Percentiles rank a stretch among this genome's conserved stretches.
phyloP scores from a whole-genome alignment of 495 filamentous ascomycete genomes.

The Lasiosphaeris hirsuta region DNA sequence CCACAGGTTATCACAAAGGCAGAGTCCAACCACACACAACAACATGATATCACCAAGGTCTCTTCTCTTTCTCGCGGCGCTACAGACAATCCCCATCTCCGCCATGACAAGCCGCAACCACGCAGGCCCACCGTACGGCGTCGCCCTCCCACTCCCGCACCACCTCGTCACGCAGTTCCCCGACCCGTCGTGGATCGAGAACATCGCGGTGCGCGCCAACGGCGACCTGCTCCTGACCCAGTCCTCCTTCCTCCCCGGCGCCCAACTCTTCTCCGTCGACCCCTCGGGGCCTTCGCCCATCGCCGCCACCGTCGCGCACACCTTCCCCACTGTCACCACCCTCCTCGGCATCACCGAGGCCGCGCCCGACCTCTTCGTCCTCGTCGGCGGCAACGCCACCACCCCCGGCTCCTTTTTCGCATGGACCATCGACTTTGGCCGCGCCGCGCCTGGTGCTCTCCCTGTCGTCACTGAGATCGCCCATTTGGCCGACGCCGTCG shows the following conservation, averaged over 20 bases:
- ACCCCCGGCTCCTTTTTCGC: neutral
- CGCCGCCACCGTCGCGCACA: neutral
- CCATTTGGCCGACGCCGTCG: neutral
- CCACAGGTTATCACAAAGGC: too few relatives aligned
- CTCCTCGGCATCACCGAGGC: neutral
- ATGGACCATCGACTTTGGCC: neutral
- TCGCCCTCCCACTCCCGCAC: neutral
- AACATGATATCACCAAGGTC: too few relatives aligned
- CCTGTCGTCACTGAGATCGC: neutral
- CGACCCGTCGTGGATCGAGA: slow-evolving; percentile 36
- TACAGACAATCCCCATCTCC: too few relatives aligned
- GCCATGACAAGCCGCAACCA: neutral
- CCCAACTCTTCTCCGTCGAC: neutral
- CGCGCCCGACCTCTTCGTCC: neutral
- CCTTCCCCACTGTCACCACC: neutral
- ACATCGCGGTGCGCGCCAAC: slow-evolving; percentile 37
- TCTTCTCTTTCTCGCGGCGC: too few relatives aligned
- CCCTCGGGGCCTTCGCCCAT: neutral
- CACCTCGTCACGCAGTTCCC: slow-evolving; percentile 27
- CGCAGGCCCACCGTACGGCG: neutral
- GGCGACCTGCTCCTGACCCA: slow-evolving; percentile 36
- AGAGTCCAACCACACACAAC: too few relatives aligned
- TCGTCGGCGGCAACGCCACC: neutral
- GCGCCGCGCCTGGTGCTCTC: neutral
- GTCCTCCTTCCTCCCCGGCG: slow-evolving; percentile 18